phyloP scores from a whole-genome alignment of 306 rosid species.

The barrel medic (Medicago truncatula) region DNA sequence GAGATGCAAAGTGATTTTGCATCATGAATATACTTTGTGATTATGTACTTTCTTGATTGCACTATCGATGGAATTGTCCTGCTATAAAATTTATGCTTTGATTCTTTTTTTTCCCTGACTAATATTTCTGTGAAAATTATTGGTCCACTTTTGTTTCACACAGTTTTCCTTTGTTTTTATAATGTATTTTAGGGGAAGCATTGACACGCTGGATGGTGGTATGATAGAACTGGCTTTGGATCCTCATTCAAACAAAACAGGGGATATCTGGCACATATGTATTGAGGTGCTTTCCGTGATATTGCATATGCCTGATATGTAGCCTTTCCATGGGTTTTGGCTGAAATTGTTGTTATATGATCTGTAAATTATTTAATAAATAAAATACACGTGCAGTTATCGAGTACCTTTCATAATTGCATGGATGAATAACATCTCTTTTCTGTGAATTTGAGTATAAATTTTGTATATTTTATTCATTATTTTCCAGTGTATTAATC shows the following conservation, averaged over 20 bases:
- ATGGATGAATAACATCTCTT: conserved; percentile 25
- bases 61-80: conserved; percentile 10
- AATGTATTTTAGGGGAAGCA: conserved; percentile 46
- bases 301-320: conserved; percentile 42
- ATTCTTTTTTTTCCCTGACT: neutral
- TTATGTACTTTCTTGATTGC: conserved; percentile 21
- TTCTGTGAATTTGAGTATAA: conserved; percentile 4
- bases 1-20: conserved; percentile 20
- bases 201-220: conserved; percentile 58
- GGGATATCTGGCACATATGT: conserved; percentile 93
- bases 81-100: conserved; percentile 9
- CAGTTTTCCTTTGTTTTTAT: conserved; percentile 31
- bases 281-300: conserved; percentile 65
- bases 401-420: conserved; percentile 25
- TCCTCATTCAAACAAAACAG: conserved; percentile 80
- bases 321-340: conserved; percentile 25
- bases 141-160: conserved; percentile 25
- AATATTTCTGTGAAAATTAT: conserved; percentile 1
- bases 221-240: conserved; percentile 75
- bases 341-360: conserved; percentile 30
- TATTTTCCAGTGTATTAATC: conserved; percentile 8
- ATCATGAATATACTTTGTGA: conserved; percentile 21
- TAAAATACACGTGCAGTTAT: conserved; percentile 9
- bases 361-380: conserved; percentile 21
- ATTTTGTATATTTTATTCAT: conserved; percentile 23